phyloP scores from a whole-genome alignment of 2,329 filamentous ascomycete species.

The Ophiocordyceps camponoti-floridani region DNA sequence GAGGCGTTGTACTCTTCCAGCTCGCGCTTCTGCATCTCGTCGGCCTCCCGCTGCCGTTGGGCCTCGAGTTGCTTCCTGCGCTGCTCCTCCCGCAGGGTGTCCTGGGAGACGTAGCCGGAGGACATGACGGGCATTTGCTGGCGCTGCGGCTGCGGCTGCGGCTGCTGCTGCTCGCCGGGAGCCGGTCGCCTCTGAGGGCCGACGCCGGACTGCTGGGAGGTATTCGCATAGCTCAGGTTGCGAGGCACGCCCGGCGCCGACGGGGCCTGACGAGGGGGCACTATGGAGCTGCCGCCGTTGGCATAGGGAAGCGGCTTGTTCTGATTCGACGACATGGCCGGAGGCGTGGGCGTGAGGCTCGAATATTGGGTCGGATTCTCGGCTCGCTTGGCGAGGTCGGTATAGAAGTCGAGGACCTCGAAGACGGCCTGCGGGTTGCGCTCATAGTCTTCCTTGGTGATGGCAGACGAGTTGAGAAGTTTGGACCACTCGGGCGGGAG shows the following conservation, averaged over 20 bases:
- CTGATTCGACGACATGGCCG: slow-evolving; percentile 27
- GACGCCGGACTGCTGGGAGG: slow-evolving; percentile 15
- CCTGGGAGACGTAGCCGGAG: slow-evolving; percentile 32
- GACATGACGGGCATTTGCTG: slow-evolving; percentile 40
- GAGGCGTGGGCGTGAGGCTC: slow-evolving; percentile 48
- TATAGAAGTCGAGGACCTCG: slow-evolving; percentile 73
- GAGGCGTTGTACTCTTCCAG: slow-evolving; percentile 81
- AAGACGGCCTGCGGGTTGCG: slow-evolving; percentile 80
- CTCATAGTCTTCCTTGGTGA: slow-evolving; percentile 97
- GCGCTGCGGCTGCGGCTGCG: slow-evolving; percentile 32
- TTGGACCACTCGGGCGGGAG: slow-evolving; percentile 95
- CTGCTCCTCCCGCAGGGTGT: slow-evolving; percentile 34
- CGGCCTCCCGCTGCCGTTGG: slow-evolving; percentile 36
- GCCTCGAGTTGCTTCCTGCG: slow-evolving; percentile 44
- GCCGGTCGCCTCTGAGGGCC: slow-evolving; percentile 26
- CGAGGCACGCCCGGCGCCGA: slow-evolving; percentile 18
- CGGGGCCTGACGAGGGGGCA: slow-evolving; percentile 50
- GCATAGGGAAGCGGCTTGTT: slow-evolving; percentile 45
- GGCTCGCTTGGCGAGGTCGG: slow-evolving; percentile 59
- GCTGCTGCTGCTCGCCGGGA: slow-evolving; percentile 24
- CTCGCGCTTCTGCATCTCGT: slow-evolving; percentile 55
- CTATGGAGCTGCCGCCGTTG: slow-evolving; percentile 37
- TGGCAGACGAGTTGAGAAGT: slow-evolving; percentile 83
- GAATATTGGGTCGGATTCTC: slow-evolving; percentile 54
- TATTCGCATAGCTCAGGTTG: slow-evolving; percentile 21